Evolutionary conservation across 352 stramenopile species (phyloP), one percentile per base, ranked within the genome.

Genomic region (Globisporangium nunn): DNA sequence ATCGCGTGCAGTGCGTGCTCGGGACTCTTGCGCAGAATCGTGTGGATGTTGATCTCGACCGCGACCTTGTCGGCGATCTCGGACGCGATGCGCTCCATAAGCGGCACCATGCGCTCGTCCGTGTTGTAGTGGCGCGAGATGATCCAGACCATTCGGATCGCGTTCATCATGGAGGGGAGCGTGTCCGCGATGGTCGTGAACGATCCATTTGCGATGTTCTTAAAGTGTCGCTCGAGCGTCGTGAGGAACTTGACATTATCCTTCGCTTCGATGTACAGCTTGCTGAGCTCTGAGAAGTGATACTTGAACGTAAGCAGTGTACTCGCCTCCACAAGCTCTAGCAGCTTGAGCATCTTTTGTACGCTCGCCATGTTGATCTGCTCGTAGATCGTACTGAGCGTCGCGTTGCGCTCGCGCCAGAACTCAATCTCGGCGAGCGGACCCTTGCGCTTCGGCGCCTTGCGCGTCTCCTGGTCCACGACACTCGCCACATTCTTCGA

Each of bases 111-210:
- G 4, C 93, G 79, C 58, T 98, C 91, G 53, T 98, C 95, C n/a
- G 90, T 98, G 62, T 98, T 98, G 75, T 98, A 98, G 61, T 98
- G 93, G 0, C 95, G 71, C 28, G 94, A 98, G 50, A 98, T 98
- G 62, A 98, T 97, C 95, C 95, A 98, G 11, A 98, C 92, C 93
- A 98, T 98, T 2, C 89, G 85, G 46, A 98, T 96, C 1, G 91
- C 91, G 58, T 97, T 98, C 85, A 98, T 97, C 94, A 98, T 98
- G 3, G 88, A 96, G 23, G 85, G 90, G 6, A 98, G 61, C 31
- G 91, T 98, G 52, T 98, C 94, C 0, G 92, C 79, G 48, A 98
- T 98, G 0, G 88, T 81, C 10, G 73, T 74, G 60, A 98, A 97
- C 2, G 85, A 96, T 0, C 92, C 95, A 28, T 74, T 86, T 0